These are phyloP conservation scores for Knufia fluminis DNA, from an alignment of 2,329 filamentous ascomycete genomes.

Conservation along the genomic window DNA sequence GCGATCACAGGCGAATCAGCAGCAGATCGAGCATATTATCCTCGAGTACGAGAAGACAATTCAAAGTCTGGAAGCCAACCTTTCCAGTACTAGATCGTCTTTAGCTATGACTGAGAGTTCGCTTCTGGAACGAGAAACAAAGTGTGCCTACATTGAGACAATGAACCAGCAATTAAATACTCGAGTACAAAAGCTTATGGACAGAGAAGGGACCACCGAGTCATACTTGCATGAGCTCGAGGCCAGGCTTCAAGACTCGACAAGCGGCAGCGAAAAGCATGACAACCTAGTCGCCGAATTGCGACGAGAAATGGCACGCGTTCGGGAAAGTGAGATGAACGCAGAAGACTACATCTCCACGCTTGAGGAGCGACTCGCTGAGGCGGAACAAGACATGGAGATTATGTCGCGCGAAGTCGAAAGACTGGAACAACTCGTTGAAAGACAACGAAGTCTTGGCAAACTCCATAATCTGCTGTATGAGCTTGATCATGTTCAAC, in stretches of 20 bases:
- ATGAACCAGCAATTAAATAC: conserved; percentile 82
- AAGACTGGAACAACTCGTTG: conserved; percentile 84
- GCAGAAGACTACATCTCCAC: conserved; percentile 97
- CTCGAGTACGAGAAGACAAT: conserved; percentile 99
- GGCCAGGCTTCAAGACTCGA: conserved; percentile 78
- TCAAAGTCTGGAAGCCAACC: conserved; percentile 79
- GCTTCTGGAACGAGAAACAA: conserved; percentile 85
- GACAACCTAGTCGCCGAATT: conserved; percentile 75
- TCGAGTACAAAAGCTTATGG: conserved; percentile 83
- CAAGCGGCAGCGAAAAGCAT: conserved; percentile 86
- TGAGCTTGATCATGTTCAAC: conserved; percentile 72
- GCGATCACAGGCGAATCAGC: conserved; percentile 88
- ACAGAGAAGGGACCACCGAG: conserved; percentile 85
- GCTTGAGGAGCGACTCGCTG: conserved; percentile 85
- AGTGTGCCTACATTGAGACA: conserved; percentile 85
- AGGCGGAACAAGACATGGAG: conserved; percentile 91
- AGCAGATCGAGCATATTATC: conserved; percentile 91
- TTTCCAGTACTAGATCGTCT: conserved; percentile 77
- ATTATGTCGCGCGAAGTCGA: conserved; percentile 96
- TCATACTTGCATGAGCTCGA: conserved; percentile 89
- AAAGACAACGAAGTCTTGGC: conserved; percentile 87
- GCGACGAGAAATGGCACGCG: conserved; percentile 79
- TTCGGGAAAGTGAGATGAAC: conserved; percentile 79
- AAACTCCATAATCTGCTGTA: conserved; percentile 88
- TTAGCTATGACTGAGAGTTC: conserved; percentile 77